A percentile compares a stretch with the other conserved stretches of the same genome.
Conservation (phyloP, 2,329 filamentous ascomycete genomes). For the Sclerotinia sclerotiorum region DNA sequence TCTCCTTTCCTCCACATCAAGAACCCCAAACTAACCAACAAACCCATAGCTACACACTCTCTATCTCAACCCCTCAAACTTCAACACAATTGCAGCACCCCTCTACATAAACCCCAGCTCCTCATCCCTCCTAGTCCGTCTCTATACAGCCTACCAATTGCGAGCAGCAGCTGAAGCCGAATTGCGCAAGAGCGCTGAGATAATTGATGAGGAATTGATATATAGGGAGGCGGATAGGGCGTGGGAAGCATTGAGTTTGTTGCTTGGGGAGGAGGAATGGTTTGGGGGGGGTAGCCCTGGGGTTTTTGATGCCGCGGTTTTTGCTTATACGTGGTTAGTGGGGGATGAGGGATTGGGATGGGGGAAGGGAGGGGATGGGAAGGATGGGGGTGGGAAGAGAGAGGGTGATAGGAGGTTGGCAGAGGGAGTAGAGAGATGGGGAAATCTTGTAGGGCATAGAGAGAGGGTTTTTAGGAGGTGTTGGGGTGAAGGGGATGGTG, state of each 20-base stretch:
- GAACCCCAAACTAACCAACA: not conserved
- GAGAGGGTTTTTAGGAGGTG: constrained; percentile 51
- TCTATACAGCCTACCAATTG: constrained; percentile 64
- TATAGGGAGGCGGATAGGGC: constrained; percentile 62
- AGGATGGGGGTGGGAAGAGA: constrained; percentile 30
- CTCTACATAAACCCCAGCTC: constrained; percentile 73
- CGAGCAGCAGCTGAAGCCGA: constrained; percentile 71
- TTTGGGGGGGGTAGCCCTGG: constrained; percentile 58
- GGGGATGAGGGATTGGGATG: constrained; percentile 60
- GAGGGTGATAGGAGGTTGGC: constrained; percentile 54
- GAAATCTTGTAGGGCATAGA: constrained; percentile 65
- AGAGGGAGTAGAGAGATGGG: constrained; percentile 55
- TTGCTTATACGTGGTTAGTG: constrained; percentile 84
- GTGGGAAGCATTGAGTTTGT: constrained; percentile 58
- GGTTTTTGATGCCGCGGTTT: constrained; percentile 84
- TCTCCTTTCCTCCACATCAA: constrained; percentile 15
- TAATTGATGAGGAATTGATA: constrained; percentile 56
- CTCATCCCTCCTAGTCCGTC: constrained; percentile 60
- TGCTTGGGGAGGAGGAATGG: constrained; percentile 58
- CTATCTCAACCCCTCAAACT: constrained; percentile 72
- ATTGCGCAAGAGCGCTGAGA: constrained; percentile 63
- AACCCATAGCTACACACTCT: constrained; percentile 68
- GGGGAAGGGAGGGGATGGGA: constrained; percentile 53
- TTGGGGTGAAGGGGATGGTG: constrained; percentile 46
- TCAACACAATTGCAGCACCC: constrained; percentile 59